Evolutionary conservation across 1,284 basidiomycete species (phyloP), one percentile per base, ranked within the genome.

Genomic region (Ceratobasidium theobromae): DNA sequence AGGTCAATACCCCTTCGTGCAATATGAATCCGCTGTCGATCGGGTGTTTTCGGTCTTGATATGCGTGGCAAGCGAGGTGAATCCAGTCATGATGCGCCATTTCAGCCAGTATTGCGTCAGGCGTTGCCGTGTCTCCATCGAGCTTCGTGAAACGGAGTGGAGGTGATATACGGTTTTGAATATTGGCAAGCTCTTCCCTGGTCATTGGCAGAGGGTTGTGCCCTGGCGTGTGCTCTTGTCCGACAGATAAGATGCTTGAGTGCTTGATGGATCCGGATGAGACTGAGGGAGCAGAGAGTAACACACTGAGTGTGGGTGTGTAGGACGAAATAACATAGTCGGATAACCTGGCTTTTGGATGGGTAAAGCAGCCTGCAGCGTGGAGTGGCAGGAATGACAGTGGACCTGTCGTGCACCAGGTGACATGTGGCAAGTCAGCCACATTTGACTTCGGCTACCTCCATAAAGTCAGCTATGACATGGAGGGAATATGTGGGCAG

Each of bases 41-140:
- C 14, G 53, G 53, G 18, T 38, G 18, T 41, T 23, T 27, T 4
- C 11, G n/a, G 23, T 55, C 38, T 18, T 55, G 53, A 4, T 11
- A 25, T 2, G 35, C 53, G 25, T 55, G 53, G 35, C 53, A 55
- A 25, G 53, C 53, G 11, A 55, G 38, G n/a, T 55, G 53, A 4
- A 54, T 35, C 53, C 53, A 54, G 32, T 35, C 40, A 23, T 35
- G 33, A 5, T 54, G 11, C 8, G 3, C 18, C 53, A 54, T 54
- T 25, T n/a, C 53, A 35, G 3, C 12, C 33, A 54, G 21, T 5
- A 54, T 35, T 2, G 53, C 30, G 1, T 35, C 9, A 4, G 33
- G 23, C 2, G 32, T 38, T 14, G 53, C 53, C 6, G 16, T 33
- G 4, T 4, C 30, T 9, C 33, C 53, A 5, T 54, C 53, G 2